Conservation (phyloP, 768 basidiomycete species). For the Boletus reticulatus region DNA sequence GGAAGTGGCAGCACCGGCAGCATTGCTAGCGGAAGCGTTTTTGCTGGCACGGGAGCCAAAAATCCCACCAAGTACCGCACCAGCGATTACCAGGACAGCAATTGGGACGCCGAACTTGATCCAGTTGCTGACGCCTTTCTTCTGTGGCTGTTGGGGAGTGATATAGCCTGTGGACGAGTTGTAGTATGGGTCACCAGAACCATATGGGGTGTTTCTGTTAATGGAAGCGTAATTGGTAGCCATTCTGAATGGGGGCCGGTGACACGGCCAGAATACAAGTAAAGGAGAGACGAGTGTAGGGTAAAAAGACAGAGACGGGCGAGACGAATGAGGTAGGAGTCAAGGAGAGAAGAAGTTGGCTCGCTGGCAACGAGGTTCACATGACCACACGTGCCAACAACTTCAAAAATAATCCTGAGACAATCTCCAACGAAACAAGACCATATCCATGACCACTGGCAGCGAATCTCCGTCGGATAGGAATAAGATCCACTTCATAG, state of each 20-base stretch:
- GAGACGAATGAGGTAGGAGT: background rate
- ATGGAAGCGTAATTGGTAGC: slow-evolving; percentile 39
- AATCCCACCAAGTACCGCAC: slow-evolving; percentile 75
- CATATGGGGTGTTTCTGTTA: slow-evolving; percentile 42
- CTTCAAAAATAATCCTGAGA: background rate
- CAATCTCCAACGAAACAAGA: too few relatives aligned
- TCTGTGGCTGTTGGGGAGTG: slow-evolving; percentile 44
- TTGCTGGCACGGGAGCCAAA: slow-evolving; percentile 61
- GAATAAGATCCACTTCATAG: slow-evolving; percentile 34
- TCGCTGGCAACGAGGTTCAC: slow-evolving; percentile 9
- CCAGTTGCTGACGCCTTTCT: slow-evolving; percentile 65
- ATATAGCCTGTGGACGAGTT: slow-evolving; percentile 69
- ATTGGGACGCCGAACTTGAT: slow-evolving; percentile 73
- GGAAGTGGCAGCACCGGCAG: slow-evolving; percentile 40
- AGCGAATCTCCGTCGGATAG: background rate
- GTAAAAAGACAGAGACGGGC: slow-evolving; percentile 10
- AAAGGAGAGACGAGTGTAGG: slow-evolving; percentile 24
- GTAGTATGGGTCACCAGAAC: slow-evolving; percentile 68
- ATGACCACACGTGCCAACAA: slow-evolving; percentile 4
- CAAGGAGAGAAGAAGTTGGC: background rate
- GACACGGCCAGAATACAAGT: slow-evolving; percentile 7
- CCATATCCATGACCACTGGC: too few relatives aligned
- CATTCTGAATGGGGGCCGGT: slow-evolving; percentile 32
- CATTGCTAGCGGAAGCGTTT: slow-evolving; percentile 28
- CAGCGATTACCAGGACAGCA: slow-evolving; percentile 59